phyloP scores from a whole-genome alignment of 2,329 filamentous ascomycete genomes.

The Botrytis aclada region DNA sequence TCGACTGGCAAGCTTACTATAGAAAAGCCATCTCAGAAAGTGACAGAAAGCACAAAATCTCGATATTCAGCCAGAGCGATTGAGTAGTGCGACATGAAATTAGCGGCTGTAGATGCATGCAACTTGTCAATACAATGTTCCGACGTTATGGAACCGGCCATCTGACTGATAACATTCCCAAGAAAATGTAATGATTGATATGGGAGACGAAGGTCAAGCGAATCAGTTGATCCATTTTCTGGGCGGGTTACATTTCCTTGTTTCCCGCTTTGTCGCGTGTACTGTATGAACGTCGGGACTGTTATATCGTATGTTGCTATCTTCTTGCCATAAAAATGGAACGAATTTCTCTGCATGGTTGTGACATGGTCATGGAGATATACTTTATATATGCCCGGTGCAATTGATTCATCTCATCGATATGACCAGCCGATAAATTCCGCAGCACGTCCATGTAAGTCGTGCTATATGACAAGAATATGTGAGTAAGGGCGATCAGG shows the following conservation, averaged over 20 bases:
- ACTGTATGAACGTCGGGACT: neutral
- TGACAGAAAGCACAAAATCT: neutral
- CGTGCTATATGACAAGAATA: neutral
- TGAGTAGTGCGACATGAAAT: neutral
- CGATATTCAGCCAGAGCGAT: neutral
- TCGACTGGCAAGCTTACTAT: neutral
- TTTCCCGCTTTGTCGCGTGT: neutral
- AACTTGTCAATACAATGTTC: neutral
- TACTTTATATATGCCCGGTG: neutral
- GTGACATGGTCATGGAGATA: neutral
- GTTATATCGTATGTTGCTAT: neutral
- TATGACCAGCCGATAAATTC: neutral
- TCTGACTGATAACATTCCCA: neutral
- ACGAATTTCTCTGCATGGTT: neutral
- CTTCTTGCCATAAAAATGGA: neutral
- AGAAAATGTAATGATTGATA: neutral
- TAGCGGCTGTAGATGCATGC: neutral
- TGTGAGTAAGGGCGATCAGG: neutral
- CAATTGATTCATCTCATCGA: neutral
- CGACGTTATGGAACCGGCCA: neutral
- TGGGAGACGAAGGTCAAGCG: neutral
- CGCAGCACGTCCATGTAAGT: neutral
- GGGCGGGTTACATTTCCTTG: neutral
- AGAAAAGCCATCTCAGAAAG: neutral
- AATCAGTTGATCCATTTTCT: neutral